A percentile compares a stretch with the other conserved stretches of the same genome.
Evolutionary conservation across 2,329 filamentous ascomycete species (phyloP).

Genomic region (Xylaria sp.): DNA sequence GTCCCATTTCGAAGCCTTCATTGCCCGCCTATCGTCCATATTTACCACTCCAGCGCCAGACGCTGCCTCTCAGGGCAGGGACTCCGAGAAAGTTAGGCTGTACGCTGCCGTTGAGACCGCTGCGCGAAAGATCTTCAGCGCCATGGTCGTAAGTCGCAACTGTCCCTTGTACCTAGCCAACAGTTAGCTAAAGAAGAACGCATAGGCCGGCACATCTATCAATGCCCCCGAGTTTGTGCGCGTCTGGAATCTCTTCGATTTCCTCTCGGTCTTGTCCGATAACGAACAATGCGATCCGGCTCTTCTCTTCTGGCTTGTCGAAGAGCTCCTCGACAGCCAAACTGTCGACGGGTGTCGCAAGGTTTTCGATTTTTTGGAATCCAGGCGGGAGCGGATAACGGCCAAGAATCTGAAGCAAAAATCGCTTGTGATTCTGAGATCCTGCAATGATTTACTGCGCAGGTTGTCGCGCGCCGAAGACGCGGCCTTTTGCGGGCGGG

Average conservation of each 20-base stretch:
- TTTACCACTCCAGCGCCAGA: conserved; percentile 52
- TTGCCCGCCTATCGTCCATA: conserved; percentile 56
- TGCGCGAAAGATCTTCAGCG: conserved; percentile 82
- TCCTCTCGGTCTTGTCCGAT: conserved; percentile 89
- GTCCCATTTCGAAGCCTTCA: conserved; percentile 67
- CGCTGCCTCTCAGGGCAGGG: conserved; percentile 45
- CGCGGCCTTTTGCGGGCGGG: conserved; percentile 94
- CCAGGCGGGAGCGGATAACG: conserved; percentile 87
- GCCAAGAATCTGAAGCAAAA: conserved; percentile 84
- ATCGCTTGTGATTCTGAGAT: conserved; percentile 87
- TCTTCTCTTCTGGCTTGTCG: conserved; percentile 88
- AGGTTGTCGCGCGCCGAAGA: conserved; percentile 95
- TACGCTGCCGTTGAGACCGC: conserved; percentile 85
- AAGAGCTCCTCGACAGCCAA: conserved; percentile 95
- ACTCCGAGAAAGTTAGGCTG: conserved; percentile 63
- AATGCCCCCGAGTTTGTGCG: conserved; percentile 81
- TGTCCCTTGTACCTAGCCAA: conserved; percentile 27
- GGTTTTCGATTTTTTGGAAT: conserved; percentile 96
- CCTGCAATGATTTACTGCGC: conserved; percentile 94
- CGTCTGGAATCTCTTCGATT: conserved; percentile 94
- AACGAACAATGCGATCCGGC: conserved; percentile 81
- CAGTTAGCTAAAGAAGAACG: conserved; percentile 49
- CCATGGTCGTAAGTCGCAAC: conserved; percentile 73
- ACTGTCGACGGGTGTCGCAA: conserved; percentile 90
- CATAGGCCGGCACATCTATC: conserved; percentile 78